Percentiles rank a stretch among this genome's conserved stretches.
Conservation (phyloP, 352 stramenopile genomes). For the Globisporangium takayamanum region DNA sequence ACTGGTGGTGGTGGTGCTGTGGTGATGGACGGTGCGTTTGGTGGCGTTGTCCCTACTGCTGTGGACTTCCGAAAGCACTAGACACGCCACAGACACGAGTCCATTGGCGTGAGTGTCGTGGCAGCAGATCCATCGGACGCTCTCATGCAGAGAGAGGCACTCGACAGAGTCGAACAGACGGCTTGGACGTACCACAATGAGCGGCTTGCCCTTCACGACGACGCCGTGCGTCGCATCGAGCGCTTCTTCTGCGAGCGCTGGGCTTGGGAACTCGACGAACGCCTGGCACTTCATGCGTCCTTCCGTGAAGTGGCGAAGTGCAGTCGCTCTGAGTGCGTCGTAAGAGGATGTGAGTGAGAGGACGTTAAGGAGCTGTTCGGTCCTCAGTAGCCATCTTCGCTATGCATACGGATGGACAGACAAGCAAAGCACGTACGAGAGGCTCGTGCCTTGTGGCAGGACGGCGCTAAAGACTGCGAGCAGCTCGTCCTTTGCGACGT, state of each 20-base stretch:
- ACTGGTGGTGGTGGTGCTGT: too few species aligned
- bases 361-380: neutral
- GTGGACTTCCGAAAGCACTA: constrained; percentile 23
- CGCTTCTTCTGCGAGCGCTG: constrained; percentile 37
- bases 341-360: neutral
- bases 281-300: constrained; percentile 84
- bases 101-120: neutral
- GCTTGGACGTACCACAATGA: constrained; percentile 70
- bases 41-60: neutral
- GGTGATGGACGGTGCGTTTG: neutral
- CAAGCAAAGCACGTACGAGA: constrained; percentile 21
- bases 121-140: neutral
- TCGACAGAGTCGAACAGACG: neutral
- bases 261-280: constrained; percentile 64
- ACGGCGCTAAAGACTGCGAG: constrained; percentile 41
- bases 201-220: constrained; percentile 64
- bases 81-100: neutral
- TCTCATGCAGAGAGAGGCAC: neutral
- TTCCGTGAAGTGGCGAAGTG: constrained; percentile 67
- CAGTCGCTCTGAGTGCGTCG: constrained; percentile 24
- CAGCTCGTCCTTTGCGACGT: constrained; percentile 37
- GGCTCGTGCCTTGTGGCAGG: constrained; percentile 15
- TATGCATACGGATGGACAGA: neutral
- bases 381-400: neutral
- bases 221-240: constrained; percentile 64